A percentile compares a stretch with the other conserved stretches of the same genome.
These are phyloP conservation scores for Exophiala oligosperma DNA, from an alignment of 2,329 filamentous ascomycete genomes.

Conservation along the genomic window DNA sequence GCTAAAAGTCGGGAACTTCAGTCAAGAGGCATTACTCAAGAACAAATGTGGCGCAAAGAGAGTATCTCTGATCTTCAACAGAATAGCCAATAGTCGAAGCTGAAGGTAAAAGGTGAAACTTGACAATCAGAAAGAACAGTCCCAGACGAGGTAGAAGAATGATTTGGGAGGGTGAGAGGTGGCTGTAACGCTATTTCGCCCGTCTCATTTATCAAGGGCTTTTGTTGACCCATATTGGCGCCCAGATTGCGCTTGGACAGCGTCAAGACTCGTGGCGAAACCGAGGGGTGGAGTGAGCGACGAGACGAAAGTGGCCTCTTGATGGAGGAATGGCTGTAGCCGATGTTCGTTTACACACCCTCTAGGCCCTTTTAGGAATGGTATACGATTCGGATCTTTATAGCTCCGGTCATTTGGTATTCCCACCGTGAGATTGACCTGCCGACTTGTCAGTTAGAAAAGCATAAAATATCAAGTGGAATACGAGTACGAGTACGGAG, in stretches of 20 bases:
- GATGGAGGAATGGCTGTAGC: neutral
- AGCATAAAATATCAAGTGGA: too few species aligned
- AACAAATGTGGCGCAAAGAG: neutral
- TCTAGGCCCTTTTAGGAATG: constrained; percentile 15
- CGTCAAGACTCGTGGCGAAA: constrained; percentile 1
- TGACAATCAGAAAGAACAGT: neutral
- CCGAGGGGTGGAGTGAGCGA: constrained; percentile 2
- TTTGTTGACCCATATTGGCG: neutral
- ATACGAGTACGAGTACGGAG: too few species aligned
- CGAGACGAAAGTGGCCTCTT: neutral
- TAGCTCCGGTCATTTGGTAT: neutral
- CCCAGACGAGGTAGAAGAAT: neutral
- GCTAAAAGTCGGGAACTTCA: neutral
- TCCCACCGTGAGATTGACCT: neutral
- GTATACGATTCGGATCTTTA: constrained; percentile 15
- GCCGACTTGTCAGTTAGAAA: too few species aligned
- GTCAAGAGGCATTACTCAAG: neutral
- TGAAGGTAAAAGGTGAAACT: too few species aligned
- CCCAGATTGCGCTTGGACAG: neutral
- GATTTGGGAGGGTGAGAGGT: neutral
- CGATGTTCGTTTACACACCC: constrained; percentile 1
- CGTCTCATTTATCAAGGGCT: neutral
- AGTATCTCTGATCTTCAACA: neutral
- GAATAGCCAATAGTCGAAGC: too few species aligned
- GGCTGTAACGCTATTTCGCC: neutral